Base-by-base conservation (phyloP, 1,284 basidiomycete species). In the Quambalaria eucalypti region DNA sequence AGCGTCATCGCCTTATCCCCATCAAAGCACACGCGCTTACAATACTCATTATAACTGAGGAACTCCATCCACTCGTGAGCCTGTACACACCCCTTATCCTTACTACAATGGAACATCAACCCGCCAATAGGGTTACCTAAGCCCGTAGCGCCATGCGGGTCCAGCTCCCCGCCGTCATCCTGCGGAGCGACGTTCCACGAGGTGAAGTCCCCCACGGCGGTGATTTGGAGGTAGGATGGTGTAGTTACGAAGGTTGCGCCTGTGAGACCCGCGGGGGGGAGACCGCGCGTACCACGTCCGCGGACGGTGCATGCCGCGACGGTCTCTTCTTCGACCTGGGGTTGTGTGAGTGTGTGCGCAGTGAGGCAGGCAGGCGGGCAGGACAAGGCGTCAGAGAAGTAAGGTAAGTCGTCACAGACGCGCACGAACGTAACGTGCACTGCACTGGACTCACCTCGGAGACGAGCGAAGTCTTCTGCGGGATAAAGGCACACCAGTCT, bases 111-210 rank as follows among this genome's bases (percentile, higher is more conserved):
- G n/a, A n/a, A n/a, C n/a, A n/a, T n/a, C n/a, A n/a, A n/a, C n/a
- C n/a, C n/a, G n/a, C n/a, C n/a, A n/a, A n/a, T n/a, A n/a, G n/a
- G n/a, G 10, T 39, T 39, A 12, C 36, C 36, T 21, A n/a, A 14
- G 16, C 36, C 36, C 16, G 36, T n/a, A 21, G 36, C 36, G 21
- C 16, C 36, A 39, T 21, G 16, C 16, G 21, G 21, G 62, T 74
- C 72, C 55, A 73, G 67, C 71, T 77, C 76, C 47, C 76, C 76
- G 21, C 76, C 76, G n/a, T 64, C 62, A 58, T 77, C 76, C 29
- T 64, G 65, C 2, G 51, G 53, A 2, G 47, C 30, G 51, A 77
- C 60, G 60, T 70, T 66, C 39, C 76, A 66, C 64, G 70, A 73
- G 56, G 73, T 76, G 25, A 77, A 74, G 64, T 77, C 71, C 31